Evolutionary conservation across 2,329 filamentous ascomycete genomes (phyloP), one percentile per base, ranked within the genome.

Genomic region (Colletotrichum paranaense): DNA sequence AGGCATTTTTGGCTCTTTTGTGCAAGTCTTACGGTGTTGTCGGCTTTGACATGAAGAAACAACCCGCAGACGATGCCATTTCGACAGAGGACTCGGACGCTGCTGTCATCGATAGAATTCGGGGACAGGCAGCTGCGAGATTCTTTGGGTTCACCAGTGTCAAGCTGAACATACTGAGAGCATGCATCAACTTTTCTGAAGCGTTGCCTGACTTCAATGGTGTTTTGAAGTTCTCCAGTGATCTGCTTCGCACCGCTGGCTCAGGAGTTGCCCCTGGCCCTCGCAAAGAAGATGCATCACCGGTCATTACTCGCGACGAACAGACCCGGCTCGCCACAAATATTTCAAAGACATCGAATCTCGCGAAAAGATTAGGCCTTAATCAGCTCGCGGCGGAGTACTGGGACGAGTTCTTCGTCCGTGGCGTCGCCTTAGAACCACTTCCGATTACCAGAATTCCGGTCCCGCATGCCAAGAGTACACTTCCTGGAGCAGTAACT

Each of bases 331-430:
- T 98, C n/a, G 88, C 92, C 59, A 94, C 93, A 57, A 98, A 96
- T 77, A 95, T 99, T 72, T 91, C 92, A 46, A 93, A 96, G 75
- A 98, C 95, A 0, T 91, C 95, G 35, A 90, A 88, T 38, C 90
- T 97, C n/a, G 92, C 94, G 1, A 90, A 90, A 73, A 92, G 93
- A 72, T 83, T 98, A 30, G 95, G 95, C 0, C 84, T 95, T 32
- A 85, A 88, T 5, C 84, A 92, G 68, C 83, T 96, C 55, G 88
- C 91, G 65, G 95, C 95, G 6, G 93, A 97, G 77, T 99, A 98
- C 80, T 99, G 97, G 97, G 97, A 99, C 81, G 95, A 98, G 78
- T 98, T 98, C 77, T 86, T 99, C 9, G 89, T 99, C 59, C 92
- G 97, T 62, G 91, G 91, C 75, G 86, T 97, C 77, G 90, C 92